Base-by-base conservation (phyloP, 768 basidiomycete genomes). In the Galerina marginata region DNA sequence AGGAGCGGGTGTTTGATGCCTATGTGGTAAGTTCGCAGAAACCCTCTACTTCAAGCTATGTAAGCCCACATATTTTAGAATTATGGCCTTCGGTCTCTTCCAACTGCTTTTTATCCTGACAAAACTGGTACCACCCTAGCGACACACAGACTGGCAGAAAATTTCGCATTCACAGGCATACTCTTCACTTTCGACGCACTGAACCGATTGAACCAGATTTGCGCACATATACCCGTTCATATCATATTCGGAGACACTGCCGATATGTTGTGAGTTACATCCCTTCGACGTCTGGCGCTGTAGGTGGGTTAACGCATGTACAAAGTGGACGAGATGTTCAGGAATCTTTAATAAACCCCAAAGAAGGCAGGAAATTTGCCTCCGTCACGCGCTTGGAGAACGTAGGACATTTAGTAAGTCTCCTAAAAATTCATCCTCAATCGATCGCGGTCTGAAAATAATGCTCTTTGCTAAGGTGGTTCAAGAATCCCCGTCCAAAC, bases 341-440 rank as follows among this genome's bases (percentile, higher is more conserved):
- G 52, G 70, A 73, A 26, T 70, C 72, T 4, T 49, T 74, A 29
- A 64, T 71, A 9, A 66, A 70, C 39, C 63, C 67, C 9, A 58
- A 70, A 42, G 69, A 69, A 57, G 67, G 70, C 3, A 64, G 73
- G 26, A 63, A 56, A 2, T 70, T 71, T 26, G 69, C 72, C 1
- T 72, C 72, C 25, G 62, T 76, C 15, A 71, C 65, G 6, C 51
- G 69, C 5, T 54, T 74, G 4, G 63, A 68, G 37, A 70, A 68
- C 12, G 72, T 62, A 29, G 76, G 75, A 1, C 75, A 77, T 60
- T 54, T 77, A 65, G 75, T 76, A 43, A 11, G 68, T 58, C 46
- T 45, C 38, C 25, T n/a, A 54, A 25, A 1, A 46, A 42, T 20
- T 23, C 23, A 12, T 16, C 45, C 29, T 42, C 33, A 26, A 16